phyloP scores from a whole-genome alignment of 139 green algal genomes.

The Parachlorella kessleri region DNA sequence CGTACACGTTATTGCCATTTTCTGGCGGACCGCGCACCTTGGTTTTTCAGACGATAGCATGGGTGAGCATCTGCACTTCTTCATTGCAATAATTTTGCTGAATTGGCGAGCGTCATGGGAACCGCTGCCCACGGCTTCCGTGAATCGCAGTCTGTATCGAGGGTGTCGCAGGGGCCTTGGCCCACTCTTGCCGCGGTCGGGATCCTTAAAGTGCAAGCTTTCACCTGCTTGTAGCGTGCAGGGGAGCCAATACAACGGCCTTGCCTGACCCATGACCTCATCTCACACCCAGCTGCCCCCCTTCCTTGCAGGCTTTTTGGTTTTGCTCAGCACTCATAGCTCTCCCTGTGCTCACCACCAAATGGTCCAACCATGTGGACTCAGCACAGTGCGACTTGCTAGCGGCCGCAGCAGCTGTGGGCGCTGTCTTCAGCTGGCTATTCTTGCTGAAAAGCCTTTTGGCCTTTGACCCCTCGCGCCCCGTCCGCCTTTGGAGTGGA shows the following conservation, averaged over 20 bases:
- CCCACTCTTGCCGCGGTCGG: too few species aligned
- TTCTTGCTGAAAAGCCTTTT: constrained; percentile 59
- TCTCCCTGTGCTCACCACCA: constrained; percentile 21
- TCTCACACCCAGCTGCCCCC: neutral
- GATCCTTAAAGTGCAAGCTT: too few species aligned
- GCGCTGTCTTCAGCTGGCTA: constrained; percentile 42
- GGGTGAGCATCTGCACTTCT: too few species aligned
- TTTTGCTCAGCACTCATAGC: constrained; percentile 28
- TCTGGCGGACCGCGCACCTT: constrained; percentile 45
- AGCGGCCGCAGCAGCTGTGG: constrained; percentile 35
- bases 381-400: constrained; percentile 34
- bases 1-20: constrained; percentile 21
- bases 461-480: constrained; percentile 46
- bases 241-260: too few species aligned
- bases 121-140: too few species aligned
- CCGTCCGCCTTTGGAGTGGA: neutral
- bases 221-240: too few species aligned
- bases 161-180: too few species aligned
- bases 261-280: too few species aligned
- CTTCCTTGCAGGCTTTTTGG: constrained; percentile 36
- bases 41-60: constrained; percentile 53
- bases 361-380: neutral
- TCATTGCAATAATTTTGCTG: too few species aligned
- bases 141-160: too few species aligned
- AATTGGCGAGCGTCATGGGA: too few species aligned